Evolutionary conservation across 2,329 filamentous ascomycete genomes (phyloP), one percentile per base, ranked within the genome.

Genomic region (Blastomyces parvus): DNA sequence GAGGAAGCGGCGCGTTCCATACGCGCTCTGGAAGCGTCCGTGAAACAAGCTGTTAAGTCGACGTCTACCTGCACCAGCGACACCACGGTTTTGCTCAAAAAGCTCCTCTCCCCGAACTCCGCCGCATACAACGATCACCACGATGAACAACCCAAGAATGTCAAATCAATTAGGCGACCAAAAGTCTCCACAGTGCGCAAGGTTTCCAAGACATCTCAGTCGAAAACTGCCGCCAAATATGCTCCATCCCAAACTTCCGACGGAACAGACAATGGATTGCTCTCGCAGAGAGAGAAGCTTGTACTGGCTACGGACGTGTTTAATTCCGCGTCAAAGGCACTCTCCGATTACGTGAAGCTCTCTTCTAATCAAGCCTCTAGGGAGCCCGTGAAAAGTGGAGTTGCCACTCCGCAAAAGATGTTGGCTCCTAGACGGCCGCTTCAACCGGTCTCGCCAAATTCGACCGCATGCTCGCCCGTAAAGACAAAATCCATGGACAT

Each of bases 41-140:
- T 84, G 70, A 85, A 84, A 70, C 75, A 77, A 65, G 82, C 83
- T 52, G 74, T 85, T 66, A 76, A 80, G 65, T 83, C 80, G 62
- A 78, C 78, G 14, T 74, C 80, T 57, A 84, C 79, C 68, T 86
- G 83, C 73, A 83, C 82, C 53, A 69, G 71, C 64, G 71, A 72
- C 57, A 78, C 76, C 17, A 72, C 78, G 60, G 68, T 71, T 63
- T 72, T 74, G 60, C 72, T 78, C 66, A 74, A 76, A 68, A 71
- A 70, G 60, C 73, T 78, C 56, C 72, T 78, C 64, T 67, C 67
- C 33, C 62, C 69, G 53, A 71, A 36, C 55, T 42, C 55, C 33
- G 22, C 70, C 62, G 53, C 65, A 27, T 52, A 60, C 22, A 19
- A 66, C 40, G 64, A 64, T 50, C 68, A 70, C 60, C 64, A 63